Base-by-base conservation (phyloP, 192 early-diverging fungal species). In the Chytriomyces confervae region DNA sequence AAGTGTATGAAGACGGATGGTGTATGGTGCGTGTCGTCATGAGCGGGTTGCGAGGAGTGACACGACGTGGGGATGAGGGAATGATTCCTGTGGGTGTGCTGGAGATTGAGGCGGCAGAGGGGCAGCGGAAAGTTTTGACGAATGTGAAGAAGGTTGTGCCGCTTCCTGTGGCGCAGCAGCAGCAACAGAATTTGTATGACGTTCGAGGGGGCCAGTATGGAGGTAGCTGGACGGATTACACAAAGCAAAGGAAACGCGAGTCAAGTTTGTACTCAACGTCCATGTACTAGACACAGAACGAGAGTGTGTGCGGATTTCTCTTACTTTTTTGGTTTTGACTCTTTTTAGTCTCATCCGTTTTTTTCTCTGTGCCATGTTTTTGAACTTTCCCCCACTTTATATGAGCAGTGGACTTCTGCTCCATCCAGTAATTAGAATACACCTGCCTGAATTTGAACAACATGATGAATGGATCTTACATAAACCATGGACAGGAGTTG, bases 1-100 rank as follows among this genome's bases (percentile, higher is more conserved):
- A 83, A 50, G 61, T 62, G 6, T 83, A 79, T 63, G 81, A 77
- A 27, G 81, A 83, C 62, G 81, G 81, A 18, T 83, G 81, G 81
- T 74, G 63, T 7, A 27, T 66, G 11, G 71, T 46, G 18, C 44
- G 66, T 46, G 78, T 79, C 4, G 66, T 79, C 23, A 76, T 76
- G 74, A 66, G 63, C 24, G 78, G 72, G 23, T n/a, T 53, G 1
- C 61, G 63, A 16, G 78, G 71, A 1, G 27, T 57, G 29, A 79
- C 72, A 13, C 61, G 43, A 29, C 61, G 71, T 6, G 78, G 78
- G 13, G 78, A 79, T 50, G 78, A 75, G 18, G 78, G 78, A 0
- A 75, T 79, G 78, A 60, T 79, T 50, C 78, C 78, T 8, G 71
- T 75, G 6, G 72, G 72, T 83, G 79, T 63, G 81, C 51, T 79